A percentile compares a stretch with the other conserved stretches of the same genome.
phyloP scores from a whole-genome alignment of 139 green algal genomes.

The Closterium sp. region DNA sequence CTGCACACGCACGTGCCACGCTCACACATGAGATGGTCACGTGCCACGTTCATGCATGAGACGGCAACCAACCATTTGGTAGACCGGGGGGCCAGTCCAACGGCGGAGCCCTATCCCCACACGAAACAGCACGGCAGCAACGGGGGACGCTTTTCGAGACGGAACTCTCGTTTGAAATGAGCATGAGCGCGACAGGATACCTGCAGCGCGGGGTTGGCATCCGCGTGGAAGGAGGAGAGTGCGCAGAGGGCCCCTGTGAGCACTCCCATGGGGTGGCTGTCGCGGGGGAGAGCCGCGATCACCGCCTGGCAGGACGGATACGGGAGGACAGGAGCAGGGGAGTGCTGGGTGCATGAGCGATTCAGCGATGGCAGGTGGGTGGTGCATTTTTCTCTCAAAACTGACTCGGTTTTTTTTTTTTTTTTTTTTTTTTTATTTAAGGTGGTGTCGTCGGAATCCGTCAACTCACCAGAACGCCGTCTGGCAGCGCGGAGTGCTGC shows the following conservation, averaged over 20 bases:
- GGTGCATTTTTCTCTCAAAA: too few species aligned
- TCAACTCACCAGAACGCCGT: slow-evolving; percentile 60
- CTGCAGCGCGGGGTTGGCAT: slow-evolving; percentile 89
- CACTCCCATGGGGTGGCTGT: slow-evolving; percentile 91
- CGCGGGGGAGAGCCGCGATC: slow-evolving; percentile 79
- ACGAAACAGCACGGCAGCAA: not conserved
- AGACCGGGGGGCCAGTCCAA: not conserved
- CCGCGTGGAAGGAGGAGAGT: slow-evolving; percentile 80
- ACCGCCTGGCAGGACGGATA: slow-evolving; percentile 43
- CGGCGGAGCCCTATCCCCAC: not conserved
- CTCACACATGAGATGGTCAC: slow-evolving; percentile 74
- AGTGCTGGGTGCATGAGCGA: not conserved
- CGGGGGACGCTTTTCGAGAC: not conserved
- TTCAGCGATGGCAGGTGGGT: too few species aligned
- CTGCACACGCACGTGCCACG: slow-evolving; percentile 59
- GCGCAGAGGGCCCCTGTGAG: slow-evolving; percentile 80
- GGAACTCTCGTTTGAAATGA: too few species aligned
- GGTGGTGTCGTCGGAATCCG: not conserved
- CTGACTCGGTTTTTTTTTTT: too few species aligned
- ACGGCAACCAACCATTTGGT: not conserved
- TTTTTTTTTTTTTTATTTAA: too few species aligned
- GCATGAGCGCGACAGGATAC: slow-evolving; percentile 49
- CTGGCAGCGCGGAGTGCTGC: slow-evolving; percentile 79
- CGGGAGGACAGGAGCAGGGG: not conserved
- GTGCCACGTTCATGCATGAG: not conserved